Percentiles rank a stretch among this genome's conserved stretches.
Conservation (phyloP, 2,329 filamentous ascomycete species). For the Verticillium tricorpus region DNA sequence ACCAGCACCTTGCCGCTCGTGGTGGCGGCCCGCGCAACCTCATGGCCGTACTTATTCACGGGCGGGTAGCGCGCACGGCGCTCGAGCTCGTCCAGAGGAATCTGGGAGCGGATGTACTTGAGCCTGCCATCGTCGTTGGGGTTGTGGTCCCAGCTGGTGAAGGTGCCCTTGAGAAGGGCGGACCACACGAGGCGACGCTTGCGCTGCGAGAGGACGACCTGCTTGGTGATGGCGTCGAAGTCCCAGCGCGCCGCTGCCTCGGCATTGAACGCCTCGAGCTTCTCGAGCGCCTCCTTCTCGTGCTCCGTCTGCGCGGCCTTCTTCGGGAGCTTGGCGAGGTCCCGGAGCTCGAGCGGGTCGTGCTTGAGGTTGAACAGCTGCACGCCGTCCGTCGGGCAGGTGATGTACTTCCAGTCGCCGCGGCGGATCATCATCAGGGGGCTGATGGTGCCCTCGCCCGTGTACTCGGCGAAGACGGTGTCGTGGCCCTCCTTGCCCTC, state of each 20-base stretch:
- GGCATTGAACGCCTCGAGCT: conserved; percentile 62
- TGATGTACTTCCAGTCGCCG: conserved; percentile 86
- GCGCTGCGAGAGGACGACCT: conserved; percentile 74
- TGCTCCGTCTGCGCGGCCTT: conserved; percentile 35
- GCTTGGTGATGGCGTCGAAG: conserved; percentile 68
- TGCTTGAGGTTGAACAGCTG: conserved; percentile 76
- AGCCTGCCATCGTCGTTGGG: conserved; percentile 64
- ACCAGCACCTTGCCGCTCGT: conserved; percentile 22
- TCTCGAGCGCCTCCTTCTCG: conserved; percentile 40
- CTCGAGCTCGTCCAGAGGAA: conserved; percentile 77
- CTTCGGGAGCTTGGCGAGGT: conserved; percentile 52
- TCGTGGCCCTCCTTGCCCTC: conserved; percentile 65
- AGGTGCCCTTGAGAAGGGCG: conserved; percentile 70
- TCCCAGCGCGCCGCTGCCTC: conserved; percentile 79
- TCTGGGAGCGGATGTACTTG: conserved; percentile 81
- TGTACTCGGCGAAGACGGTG: conserved; percentile 92
- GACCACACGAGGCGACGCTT: conserved; percentile 74
- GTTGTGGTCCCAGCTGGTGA: conserved; percentile 83
- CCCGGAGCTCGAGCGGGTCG: conserved; percentile 74
- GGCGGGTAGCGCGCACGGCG: conserved; percentile 68
- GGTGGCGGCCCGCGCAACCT: conserved; percentile 29
- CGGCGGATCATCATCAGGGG: conserved; percentile 93
- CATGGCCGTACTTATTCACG: conserved; percentile 51
- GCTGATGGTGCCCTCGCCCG: conserved; percentile 83
- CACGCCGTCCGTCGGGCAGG: conserved; percentile 75